Evolutionary conservation across 768 basidiomycete species (phyloP).

Genomic region (Mycena filopes): DNA sequence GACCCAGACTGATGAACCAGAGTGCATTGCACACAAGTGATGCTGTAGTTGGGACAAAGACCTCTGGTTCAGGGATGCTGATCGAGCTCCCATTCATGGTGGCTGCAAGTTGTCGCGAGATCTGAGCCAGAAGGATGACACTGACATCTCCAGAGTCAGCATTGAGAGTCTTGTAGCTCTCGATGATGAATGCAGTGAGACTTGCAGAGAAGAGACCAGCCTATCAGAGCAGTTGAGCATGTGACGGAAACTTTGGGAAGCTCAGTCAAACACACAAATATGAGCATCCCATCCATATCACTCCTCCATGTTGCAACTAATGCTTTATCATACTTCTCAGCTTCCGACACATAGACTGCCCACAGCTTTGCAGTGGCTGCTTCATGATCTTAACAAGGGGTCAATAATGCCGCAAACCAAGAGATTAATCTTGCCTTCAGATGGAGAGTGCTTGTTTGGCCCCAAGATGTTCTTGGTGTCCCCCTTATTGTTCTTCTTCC

Average conservation of each 20-base stretch:
- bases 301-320: neutral
- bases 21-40: conserved; percentile 7
- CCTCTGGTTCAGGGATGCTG: neutral
- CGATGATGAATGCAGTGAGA: conserved; percentile 20
- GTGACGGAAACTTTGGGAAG: neutral
- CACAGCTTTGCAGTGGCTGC: too few relatives aligned
- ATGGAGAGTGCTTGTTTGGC: too few relatives aligned
- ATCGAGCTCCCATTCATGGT: neutral
- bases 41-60: neutral
- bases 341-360: conserved; percentile 5
- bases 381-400: too few relatives aligned
- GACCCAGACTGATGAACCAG: too few relatives aligned
- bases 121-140: neutral
- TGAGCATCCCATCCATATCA: conserved; percentile 18
- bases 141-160: neutral
- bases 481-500: too few relatives aligned
- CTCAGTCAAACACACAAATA: conserved; percentile 15
- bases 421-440: too few relatives aligned
- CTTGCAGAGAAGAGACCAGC: conserved; percentile 25
- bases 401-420: too few relatives aligned
- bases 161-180: conserved; percentile 12
- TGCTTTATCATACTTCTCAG: conserved; percentile 23
- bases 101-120: neutral
- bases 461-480: too few relatives aligned
- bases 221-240: neutral